Conservation (phyloP, 2,329 filamentous ascomycete genomes). For the Rasamsonia emersonii region DNA sequence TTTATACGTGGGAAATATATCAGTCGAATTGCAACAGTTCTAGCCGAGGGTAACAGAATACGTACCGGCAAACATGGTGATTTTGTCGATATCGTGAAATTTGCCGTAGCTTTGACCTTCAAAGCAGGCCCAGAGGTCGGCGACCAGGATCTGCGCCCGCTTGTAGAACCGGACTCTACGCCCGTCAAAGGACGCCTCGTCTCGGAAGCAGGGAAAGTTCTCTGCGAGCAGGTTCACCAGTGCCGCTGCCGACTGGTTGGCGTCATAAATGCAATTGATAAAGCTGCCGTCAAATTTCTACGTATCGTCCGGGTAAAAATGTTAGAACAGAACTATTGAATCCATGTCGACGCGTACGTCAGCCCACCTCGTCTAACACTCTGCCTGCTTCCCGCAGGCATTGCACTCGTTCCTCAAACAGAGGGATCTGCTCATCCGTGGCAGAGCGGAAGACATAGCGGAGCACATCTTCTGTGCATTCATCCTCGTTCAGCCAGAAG, state of each 20-base stretch:
- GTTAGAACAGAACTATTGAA: neutral
- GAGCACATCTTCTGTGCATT: constrained; percentile 66
- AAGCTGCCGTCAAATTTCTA: constrained; percentile 71
- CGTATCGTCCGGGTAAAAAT: constrained; percentile 2
- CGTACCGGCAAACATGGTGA: constrained; percentile 86
- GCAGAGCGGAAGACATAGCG: constrained; percentile 75
- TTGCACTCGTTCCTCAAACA: constrained; percentile 66
- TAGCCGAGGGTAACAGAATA: neutral
- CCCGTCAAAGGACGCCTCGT: constrained; percentile 67
- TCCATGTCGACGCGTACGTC: too few relatives aligned
- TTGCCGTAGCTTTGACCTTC: constrained; percentile 68
- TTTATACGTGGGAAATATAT: constrained; percentile 2
- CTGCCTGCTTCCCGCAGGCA: constrained; percentile 77
- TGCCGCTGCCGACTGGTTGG: constrained; percentile 68
- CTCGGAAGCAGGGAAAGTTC: constrained; percentile 77
- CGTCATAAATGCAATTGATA: constrained; percentile 61
- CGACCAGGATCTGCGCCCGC: constrained; percentile 89
- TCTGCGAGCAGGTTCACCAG: constrained; percentile 79
- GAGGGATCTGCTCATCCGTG: constrained; percentile 77
- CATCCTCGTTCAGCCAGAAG: constrained; percentile 72
- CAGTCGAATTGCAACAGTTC: neutral
- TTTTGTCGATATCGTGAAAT: constrained; percentile 85
- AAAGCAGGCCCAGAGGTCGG: constrained; percentile 95
- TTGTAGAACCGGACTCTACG: constrained; percentile 77
- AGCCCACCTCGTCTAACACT: constrained; percentile 69